Evolutionary conservation across 192 early-diverging fungal species (phyloP), one percentile per base, ranked within the genome.

Genomic region (Chytriomyces hyalinus): DNA sequence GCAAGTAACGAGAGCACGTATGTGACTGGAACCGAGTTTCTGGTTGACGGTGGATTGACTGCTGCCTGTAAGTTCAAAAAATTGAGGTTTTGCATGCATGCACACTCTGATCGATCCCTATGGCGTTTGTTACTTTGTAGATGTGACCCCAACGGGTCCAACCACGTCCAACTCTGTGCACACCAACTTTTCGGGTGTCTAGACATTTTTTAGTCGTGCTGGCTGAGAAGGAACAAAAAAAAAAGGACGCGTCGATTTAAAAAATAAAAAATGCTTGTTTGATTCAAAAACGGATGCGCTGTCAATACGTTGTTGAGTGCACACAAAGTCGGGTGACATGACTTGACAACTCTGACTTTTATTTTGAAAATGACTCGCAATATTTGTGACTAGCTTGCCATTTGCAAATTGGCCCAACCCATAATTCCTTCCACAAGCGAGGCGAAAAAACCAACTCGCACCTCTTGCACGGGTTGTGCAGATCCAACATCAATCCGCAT

Each of bases 11-110:
- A 95, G 61, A 85, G 86, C 5, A 84, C 90, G 2, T 95, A 87
- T 79, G 87, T 93, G 59, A 95, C 93, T 17, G 94, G 94, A 8
- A 92, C 91, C 13, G 94, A 95, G 65, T 93, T 95, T 76, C 67
- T 85, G 46, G 92, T 94, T 20, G 94, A 95, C 80, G 94, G 94
- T 70, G 94, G 94, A 26, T 76, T 95, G 57, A 84, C 89, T 48
- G 84, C 89, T n/a, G 92, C 92, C 10, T 95, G 93, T 87, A 90
- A 65, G 74, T 76, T 13, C 11, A n/a, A 2, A n/a, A 2, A n/a
- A 24, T 13, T 26, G 24, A 26, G 24, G 24, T 26, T 26, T 28
- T 15, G 22, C n/a, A 20, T 0, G 13, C 46, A 11, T n/a, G 8
- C 13, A n/a, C 67, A 13, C 17, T n/a, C 49, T 2, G 15, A n/a